phyloP scores from a whole-genome alignment of 805 yeast genomes.

The Geotrichum ghanense region DNA sequence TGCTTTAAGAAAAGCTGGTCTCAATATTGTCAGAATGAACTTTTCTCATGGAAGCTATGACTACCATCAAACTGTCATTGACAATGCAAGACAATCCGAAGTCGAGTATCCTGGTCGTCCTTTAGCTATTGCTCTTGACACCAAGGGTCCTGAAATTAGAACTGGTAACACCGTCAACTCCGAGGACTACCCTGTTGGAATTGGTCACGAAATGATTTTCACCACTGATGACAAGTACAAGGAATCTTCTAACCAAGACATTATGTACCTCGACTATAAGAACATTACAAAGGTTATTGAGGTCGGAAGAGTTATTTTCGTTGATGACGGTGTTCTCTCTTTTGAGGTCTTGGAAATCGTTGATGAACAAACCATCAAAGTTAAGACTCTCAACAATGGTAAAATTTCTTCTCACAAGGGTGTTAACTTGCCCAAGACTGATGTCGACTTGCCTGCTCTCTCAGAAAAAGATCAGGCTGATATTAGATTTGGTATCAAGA shows the following conservation, averaged over 20 bases:
- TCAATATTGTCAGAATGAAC: conserved; percentile 97
- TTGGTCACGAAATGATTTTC: conserved; percentile 86
- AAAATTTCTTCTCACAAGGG: conserved; percentile 96
- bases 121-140: conserved; percentile 94
- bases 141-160: conserved; percentile 99
- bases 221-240: conserved; percentile 79
- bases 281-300: conserved; percentile 92
- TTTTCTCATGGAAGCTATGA: conserved; percentile 97
- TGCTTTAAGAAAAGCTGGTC: conserved; percentile 88
- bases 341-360: conserved; percentile 81
- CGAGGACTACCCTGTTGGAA: conserved; percentile 68
- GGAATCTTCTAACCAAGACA: conserved; percentile 57
- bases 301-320: conserved; percentile 80
- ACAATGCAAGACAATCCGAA: conserved; percentile 92
- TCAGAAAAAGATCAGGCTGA: conserved; percentile 94
- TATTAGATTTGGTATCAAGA: conserved; percentile 90
- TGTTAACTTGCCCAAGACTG: conserved; percentile 97
- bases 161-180: conserved; percentile 86
- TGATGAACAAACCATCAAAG: conserved; percentile 74
- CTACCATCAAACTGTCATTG: conserved; percentile 93
- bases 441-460: conserved; percentile 96
- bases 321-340: conserved; percentile 96
- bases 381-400: conserved; percentile 86
- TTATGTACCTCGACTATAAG: conserved; percentile 88
- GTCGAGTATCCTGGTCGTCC: conserved; percentile 90